A percentile compares a stretch with the other conserved stretches of the same genome.
Conservation (phyloP, 139 green algal species). For the Mychonastes homosphaera region DNA sequence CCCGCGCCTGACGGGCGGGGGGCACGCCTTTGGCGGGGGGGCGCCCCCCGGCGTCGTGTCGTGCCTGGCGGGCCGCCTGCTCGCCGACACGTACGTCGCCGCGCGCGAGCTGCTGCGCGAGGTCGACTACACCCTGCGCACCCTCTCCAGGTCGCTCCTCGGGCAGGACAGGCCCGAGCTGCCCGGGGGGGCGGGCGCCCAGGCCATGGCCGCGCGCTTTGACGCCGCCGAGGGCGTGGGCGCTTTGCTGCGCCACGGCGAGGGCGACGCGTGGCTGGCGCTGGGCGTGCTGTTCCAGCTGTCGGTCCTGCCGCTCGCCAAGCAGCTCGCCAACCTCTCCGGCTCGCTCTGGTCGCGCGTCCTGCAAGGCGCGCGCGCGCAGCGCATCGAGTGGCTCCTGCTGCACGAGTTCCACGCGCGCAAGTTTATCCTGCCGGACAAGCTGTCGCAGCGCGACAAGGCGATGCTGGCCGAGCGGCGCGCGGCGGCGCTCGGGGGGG, state of each 20-base stretch:
- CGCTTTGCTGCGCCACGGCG: conserved; percentile 55
- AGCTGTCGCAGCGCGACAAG: conserved; percentile 31
- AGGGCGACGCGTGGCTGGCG: conserved; percentile 87
- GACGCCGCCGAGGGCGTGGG: conserved; percentile 45
- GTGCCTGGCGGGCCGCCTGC: conserved; percentile 64
- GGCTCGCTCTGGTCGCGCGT: conserved; percentile 70
- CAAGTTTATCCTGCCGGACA: conserved; percentile 96
- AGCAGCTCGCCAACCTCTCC: conserved; percentile 72
- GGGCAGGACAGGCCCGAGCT: conserved; percentile 25
- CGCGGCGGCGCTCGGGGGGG: too few relatives aligned
- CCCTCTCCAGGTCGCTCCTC: conserved; percentile 72
- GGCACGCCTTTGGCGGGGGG: conserved; percentile 72
- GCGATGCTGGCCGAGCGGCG: background rate
- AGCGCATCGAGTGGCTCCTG: conserved; percentile 97
- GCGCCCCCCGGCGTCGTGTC: conserved; percentile 59
- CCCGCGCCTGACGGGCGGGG: conserved; percentile 72
- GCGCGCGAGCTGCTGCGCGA: conserved; percentile 82
- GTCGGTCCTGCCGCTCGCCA: conserved; percentile 64
- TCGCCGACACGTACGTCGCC: conserved; percentile 94
- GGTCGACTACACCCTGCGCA: conserved; percentile 88
- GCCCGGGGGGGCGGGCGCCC: background rate
- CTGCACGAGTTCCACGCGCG: conserved; percentile 95
- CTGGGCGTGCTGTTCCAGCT: conserved; percentile 75
- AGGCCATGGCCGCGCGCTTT: conserved; percentile 19
- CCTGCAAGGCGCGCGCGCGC: conserved; percentile 76